Evolutionary conservation across 2,329 filamentous ascomycete genomes (phyloP), one percentile per base, ranked within the genome.

Genomic region (Pseudopyrenochaeta lycopersici): DNA sequence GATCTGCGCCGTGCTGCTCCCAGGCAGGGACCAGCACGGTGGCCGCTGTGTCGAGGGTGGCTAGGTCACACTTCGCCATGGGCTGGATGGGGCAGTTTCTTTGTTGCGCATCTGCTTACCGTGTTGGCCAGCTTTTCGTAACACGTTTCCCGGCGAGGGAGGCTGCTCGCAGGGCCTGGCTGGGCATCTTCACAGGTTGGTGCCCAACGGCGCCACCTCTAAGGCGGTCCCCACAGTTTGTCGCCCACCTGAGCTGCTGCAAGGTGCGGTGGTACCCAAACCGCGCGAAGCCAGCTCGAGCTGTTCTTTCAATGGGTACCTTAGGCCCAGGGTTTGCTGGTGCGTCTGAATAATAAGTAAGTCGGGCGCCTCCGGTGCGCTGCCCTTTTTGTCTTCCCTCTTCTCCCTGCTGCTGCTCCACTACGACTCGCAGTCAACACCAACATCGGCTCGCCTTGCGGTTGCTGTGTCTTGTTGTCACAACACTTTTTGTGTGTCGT

Each of bases 131-230:
- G 20, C 39, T n/a, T 29, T 42, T 38, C 23, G 11, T 44, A 46
- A 54, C 56, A 44, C 46, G 51, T 30, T 55, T 46, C 41, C 20
- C 14, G 29, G 21, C 41, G 41, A 43, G 15, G 46, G 43, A 32
- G 43, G 23, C 9, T 27, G n/a, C 23, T 9, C 23, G 23, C 29
- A 38, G 39, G 55, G 46, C 54, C 46, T 46, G 11, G 58, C 52
- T 60, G 56, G 59, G 62, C 61, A 56, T 45, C 51, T 42, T 38
- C 39, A 49, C 49, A 56, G 54, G 54, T 67, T 67, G 66, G 55
- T 59, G 64, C 65, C 65, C 65, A 67, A 70, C 65, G 57, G 51
- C 65, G 63, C 64, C 65, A 67, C 62, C 57, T 36, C 45, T 47
- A 56, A 45, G 54, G 49, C 56, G 41, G 62, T 59, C 60, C 53